These are phyloP conservation scores for Colletotrichum noveboracense DNA, from an alignment of 2,329 filamentous ascomycete genomes.

Conservation along the genomic window DNA sequence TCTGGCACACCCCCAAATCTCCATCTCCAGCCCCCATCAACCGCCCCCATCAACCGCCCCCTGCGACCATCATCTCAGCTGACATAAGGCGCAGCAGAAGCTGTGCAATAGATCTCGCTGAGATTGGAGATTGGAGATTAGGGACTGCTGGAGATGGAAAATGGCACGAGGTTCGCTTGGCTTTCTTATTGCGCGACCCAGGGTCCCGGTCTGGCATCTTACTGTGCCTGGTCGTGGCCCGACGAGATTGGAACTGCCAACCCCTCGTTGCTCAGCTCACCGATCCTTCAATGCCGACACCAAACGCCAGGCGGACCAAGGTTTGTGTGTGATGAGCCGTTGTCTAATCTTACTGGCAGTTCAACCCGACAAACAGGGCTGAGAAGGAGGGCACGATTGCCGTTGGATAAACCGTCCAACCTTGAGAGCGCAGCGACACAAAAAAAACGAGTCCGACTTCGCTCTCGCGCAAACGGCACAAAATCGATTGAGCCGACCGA, in stretches of 20 bases:
- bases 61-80: constrained; percentile 4
- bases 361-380: not conserved
- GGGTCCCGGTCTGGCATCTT: not conserved
- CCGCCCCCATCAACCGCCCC: not conserved
- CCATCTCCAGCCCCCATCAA: not conserved
- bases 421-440: not conserved
- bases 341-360: not conserved
- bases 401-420: not conserved
- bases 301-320: not conserved
- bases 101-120: constrained; percentile 1
- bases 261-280: not conserved
- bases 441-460: constrained; percentile 4
- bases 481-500: not conserved
- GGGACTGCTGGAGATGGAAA: not conserved
- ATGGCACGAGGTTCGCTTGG: constrained; percentile 8
- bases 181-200: not conserved
- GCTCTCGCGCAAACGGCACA: not conserved
- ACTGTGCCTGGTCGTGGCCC: not conserved
- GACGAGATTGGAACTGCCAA: not conserved
- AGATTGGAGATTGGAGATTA: constrained; percentile 14
- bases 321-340: not conserved
- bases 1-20: not conserved
- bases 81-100: constrained; percentile 11
- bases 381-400: not conserved
- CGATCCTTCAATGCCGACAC: not conserved